phyloP scores from a whole-genome alignment of 176 grass and related monocot species.

The Panicum miliaceum region DNA sequence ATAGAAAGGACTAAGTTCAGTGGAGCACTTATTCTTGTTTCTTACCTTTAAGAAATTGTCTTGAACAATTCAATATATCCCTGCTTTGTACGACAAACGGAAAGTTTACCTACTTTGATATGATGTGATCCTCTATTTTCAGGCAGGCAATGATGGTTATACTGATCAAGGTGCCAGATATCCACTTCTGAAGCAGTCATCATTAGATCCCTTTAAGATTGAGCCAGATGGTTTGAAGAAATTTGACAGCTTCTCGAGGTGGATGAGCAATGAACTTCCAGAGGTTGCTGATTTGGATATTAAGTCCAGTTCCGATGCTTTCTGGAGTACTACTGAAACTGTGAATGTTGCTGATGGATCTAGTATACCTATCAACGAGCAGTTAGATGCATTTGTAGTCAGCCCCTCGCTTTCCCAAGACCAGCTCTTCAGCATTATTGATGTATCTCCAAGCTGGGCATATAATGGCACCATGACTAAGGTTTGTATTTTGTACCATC shows the following conservation, averaged over 20 bases:
- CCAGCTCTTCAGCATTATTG: conserved; percentile 98
- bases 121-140: conserved; percentile 53
- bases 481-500: conserved; percentile 54
- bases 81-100: neutral
- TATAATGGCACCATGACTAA: conserved; percentile 59
- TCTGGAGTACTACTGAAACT: conserved; percentile 73
- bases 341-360: conserved; percentile 68
- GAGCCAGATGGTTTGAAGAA: conserved; percentile 89
- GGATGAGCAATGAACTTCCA: conserved; percentile 91
- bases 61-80: conserved; percentile 11
- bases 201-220: conserved; percentile 64
- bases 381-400: conserved; percentile 72
- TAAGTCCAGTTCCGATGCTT: conserved; percentile 78
- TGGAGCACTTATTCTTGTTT: neutral
- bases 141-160: conserved; percentile 45
- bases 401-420: conserved; percentile 93
- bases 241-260: conserved; percentile 95
- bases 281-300: conserved; percentile 82
- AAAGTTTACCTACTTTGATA: conserved; percentile 33
- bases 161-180: conserved; percentile 45
- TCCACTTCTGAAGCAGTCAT: conserved; percentile 71
- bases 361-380: conserved; percentile 72
- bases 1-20: conserved; percentile 25
- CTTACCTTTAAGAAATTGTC: conserved; percentile 28
- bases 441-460: conserved; percentile 91